These are phyloP conservation scores for Medicago arabica DNA, from an alignment of 306 rosid species.

Conservation along the genomic window DNA sequence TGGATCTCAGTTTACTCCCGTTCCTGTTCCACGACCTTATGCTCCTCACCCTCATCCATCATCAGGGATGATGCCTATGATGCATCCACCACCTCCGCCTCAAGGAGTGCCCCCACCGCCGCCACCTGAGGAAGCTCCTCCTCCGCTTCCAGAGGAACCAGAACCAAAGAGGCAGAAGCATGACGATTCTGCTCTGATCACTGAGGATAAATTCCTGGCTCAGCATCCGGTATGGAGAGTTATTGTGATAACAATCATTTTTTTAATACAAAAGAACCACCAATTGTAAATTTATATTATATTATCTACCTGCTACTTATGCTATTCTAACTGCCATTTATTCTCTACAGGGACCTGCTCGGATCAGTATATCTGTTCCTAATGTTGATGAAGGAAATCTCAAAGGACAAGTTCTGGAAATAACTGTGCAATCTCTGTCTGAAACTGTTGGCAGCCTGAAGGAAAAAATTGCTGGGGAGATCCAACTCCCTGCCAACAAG, in stretches of 20 bases:
- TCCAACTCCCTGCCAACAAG: constrained; percentile 97
- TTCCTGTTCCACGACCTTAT: constrained; percentile 68
- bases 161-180: constrained; percentile 92
- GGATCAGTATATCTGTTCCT: constrained; percentile 76
- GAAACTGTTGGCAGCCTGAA: constrained; percentile 90
- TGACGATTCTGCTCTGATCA: constrained; percentile 81
- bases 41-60: constrained; percentile 62
- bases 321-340: constrained; percentile 28
- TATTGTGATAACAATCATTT: constrained; percentile 11
- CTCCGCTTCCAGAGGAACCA: constrained; percentile 94
- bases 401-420: constrained; percentile 82
- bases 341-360: constrained; percentile 71
- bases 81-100: constrained; percentile 88
- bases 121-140: constrained; percentile 97
- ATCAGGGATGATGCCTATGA: constrained; percentile 77
- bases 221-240: constrained; percentile 71
- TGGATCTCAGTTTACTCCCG: constrained; percentile 84
- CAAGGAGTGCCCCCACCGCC: constrained; percentile 89
- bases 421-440: constrained; percentile 75
- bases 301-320: not conserved
- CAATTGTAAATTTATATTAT: not conserved
- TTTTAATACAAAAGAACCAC: not conserved
- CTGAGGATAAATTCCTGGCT: constrained; percentile 91
- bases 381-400: constrained; percentile 95
- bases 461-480: constrained; percentile 96